These are phyloP conservation scores for Echeveria elegans DNA, from an alignment of 164 flowering plant genomes.

Conservation along the genomic window DNA sequence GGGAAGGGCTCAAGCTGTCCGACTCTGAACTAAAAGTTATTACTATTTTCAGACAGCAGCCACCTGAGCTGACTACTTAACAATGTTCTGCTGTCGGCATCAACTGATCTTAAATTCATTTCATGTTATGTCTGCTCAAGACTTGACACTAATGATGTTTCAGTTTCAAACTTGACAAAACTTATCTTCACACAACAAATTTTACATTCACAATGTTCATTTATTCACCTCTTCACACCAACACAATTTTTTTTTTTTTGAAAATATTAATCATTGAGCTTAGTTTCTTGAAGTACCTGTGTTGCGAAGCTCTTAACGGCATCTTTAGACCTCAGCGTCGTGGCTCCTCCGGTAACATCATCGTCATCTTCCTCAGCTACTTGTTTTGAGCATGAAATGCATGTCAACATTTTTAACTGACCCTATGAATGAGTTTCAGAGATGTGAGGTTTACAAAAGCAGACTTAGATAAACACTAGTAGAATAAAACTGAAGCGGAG, in stretches of 20 bases:
- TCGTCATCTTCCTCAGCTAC: constrained; percentile 25
- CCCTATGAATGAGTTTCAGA: background rate
- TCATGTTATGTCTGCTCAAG: background rate
- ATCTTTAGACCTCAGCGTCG: constrained; percentile 67
- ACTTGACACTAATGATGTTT: constrained; percentile 4
- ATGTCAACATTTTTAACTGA: background rate
- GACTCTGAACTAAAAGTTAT: background rate
- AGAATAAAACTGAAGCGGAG: too few relatives aligned
- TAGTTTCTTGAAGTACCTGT: constrained; percentile 39
- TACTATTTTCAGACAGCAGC: background rate
- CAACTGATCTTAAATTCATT: background rate
- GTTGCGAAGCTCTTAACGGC: constrained; percentile 87
- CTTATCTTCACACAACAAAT: background rate
- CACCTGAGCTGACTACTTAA: constrained; percentile 1
- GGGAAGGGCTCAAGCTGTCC: background rate
- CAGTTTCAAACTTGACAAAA: background rate
- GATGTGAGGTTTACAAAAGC: too few relatives aligned
- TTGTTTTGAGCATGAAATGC: background rate
- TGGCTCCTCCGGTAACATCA: constrained; percentile 45
- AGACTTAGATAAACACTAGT: too few relatives aligned
- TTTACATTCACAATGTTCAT: background rate
- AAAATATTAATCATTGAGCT: background rate
- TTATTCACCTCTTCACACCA: too few relatives aligned
- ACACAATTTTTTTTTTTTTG: too few relatives aligned
- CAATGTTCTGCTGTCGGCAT: background rate